These are phyloP conservation scores for Sporisorium exsertum DNA, from an alignment of 1,284 basidiomycete species.

Conservation along the genomic window DNA sequence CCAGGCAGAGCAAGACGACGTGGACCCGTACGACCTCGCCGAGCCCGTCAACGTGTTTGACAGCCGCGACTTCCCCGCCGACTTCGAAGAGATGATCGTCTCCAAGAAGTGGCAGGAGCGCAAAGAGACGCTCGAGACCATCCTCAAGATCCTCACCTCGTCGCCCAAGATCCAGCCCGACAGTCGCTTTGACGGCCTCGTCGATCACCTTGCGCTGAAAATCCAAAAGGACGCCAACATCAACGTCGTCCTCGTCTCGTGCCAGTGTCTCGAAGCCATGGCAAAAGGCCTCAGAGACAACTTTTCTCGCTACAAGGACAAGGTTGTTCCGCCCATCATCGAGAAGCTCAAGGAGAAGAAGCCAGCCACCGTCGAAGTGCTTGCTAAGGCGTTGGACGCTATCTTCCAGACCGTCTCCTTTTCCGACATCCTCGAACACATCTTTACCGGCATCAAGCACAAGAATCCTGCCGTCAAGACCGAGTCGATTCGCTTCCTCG, in stretches of 20 bases:
- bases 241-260: constrained; percentile 91
- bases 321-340: constrained; percentile 82
- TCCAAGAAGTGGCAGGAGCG: constrained; percentile 99
- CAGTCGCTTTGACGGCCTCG: constrained; percentile 77
- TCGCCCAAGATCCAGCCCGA: constrained; percentile 81
- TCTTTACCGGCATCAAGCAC: constrained; percentile 81
- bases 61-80: constrained; percentile 73
- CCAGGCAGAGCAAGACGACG: constrained; percentile 59
- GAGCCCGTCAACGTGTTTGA: constrained; percentile 84
- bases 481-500: constrained; percentile 88
- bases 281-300: constrained; percentile 80
- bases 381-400: constrained; percentile 88
- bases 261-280: constrained; percentile 85
- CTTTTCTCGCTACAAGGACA: constrained; percentile 82
- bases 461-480: constrained; percentile 99
- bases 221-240: constrained; percentile 93
- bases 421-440: constrained; percentile 85
- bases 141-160: constrained; percentile 79
- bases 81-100: constrained; percentile 74
- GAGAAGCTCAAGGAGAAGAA: constrained; percentile 97
- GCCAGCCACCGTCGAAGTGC: constrained; percentile 85
- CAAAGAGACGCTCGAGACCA: constrained; percentile 84
- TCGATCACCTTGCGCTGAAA: constrained; percentile 81
- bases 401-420: constrained; percentile 82
- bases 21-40: constrained; percentile 85